Conservation (phyloP, 1,284 basidiomycete genomes). For the Cutaneotrichosporon cutaneum region DNA sequence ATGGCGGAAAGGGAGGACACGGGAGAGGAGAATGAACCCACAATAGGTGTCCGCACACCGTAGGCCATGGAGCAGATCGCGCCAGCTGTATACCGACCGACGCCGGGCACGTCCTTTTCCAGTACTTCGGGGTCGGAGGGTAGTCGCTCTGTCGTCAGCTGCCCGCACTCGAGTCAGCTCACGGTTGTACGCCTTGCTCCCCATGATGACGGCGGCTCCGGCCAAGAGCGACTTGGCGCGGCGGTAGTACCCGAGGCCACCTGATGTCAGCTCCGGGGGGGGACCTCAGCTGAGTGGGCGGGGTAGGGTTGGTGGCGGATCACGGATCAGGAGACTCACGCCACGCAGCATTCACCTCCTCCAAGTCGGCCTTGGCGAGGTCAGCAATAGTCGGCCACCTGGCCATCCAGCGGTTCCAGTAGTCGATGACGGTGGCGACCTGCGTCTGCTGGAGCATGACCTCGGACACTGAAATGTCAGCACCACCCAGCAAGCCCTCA, state of each 20-base stretch:
- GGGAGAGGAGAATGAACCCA: conserved; percentile 53
- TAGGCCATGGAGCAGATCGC: conserved; percentile 90
- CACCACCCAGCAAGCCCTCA: not conserved
- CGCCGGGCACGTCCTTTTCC: conserved; percentile 80
- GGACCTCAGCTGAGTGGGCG: not conserved
- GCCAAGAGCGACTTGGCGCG: conserved; percentile 74
- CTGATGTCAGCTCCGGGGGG: conserved; percentile 19
- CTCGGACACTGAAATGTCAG: conserved; percentile 62
- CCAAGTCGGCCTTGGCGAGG: conserved; percentile 73
- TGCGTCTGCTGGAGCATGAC: conserved; percentile 98
- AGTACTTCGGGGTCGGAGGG: conserved; percentile 77
- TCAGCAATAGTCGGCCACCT: conserved; percentile 78
- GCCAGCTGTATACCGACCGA: conserved; percentile 79
- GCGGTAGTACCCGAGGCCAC: conserved; percentile 82
- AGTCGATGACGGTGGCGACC: conserved; percentile 77
- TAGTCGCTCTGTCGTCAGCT: conserved; percentile 55
- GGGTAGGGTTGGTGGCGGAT: no score
- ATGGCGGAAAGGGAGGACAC: no score
- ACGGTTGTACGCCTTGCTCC: conserved; percentile 57
- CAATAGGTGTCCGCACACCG: conserved; percentile 75
- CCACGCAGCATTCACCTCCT: conserved; percentile 83
- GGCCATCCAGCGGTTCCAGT: conserved; percentile 80
- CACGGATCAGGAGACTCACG: conserved; percentile 43
- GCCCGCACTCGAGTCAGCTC: not conserved
- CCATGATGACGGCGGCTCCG: conserved; percentile 73